Percentiles rank a stretch among this genome's conserved stretches.
Evolutionary conservation across 345 rosid species (phyloP).

Genomic region (Turnera subulata): DNA sequence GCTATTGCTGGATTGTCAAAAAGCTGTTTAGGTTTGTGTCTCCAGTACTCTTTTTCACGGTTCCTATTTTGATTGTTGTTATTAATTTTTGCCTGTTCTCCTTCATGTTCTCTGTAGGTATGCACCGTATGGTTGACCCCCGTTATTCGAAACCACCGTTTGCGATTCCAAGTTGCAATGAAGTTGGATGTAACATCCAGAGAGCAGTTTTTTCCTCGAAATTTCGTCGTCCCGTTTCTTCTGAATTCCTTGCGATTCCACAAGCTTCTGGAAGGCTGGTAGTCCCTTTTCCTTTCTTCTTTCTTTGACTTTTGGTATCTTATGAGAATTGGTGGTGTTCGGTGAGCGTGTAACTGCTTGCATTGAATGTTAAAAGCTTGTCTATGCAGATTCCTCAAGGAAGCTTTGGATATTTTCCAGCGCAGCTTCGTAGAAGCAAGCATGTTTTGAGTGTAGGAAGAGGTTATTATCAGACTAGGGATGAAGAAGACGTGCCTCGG

Average conservation of each 20-base stretch:
- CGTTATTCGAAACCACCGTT: slow-evolving; percentile 12
- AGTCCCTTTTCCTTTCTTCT: background rate
- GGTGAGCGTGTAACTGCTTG: background rate
- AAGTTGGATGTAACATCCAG: slow-evolving; percentile 9
- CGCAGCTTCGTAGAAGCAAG: slow-evolving; percentile 1
- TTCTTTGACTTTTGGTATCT: background rate
- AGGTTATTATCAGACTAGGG: slow-evolving; percentile 25
- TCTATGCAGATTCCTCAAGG: slow-evolving; percentile 16
- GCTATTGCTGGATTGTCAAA: slow-evolving; percentile 15
- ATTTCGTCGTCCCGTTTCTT: no score
- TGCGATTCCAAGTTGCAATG: slow-evolving; percentile 13
- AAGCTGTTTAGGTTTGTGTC: slow-evolving; percentile 27
- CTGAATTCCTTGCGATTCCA: background rate
- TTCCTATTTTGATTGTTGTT: background rate
- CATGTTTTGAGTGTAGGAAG: slow-evolving; percentile 19
- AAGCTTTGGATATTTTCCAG: slow-evolving; percentile 6
- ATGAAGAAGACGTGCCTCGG: slow-evolving; percentile 23
- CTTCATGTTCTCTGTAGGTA: background rate
- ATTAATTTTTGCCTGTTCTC: background rate
- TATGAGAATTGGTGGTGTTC: background rate
- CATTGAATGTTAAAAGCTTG: slow-evolving; percentile 9
- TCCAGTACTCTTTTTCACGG: background rate
- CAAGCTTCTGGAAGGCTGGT: slow-evolving; percentile 14
- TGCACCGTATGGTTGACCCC: slow-evolving; percentile 26
- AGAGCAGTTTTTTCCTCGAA: no score